Evolutionary conservation across 1,139 yeast genomes (phyloP).

Genomic region (Candida sanyaensis): DNA sequence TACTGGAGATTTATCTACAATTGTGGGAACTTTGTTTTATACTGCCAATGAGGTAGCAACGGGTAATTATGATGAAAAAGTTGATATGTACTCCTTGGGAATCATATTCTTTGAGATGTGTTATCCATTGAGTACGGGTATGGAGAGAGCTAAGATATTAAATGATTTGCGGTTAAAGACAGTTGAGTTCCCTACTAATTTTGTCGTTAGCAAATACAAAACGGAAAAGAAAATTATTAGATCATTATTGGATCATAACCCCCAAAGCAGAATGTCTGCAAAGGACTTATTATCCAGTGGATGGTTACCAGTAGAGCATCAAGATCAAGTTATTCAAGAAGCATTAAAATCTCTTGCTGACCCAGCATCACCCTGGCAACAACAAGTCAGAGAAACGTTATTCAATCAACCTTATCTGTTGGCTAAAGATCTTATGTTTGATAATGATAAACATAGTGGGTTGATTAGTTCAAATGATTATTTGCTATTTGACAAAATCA

Average conservation of each 20-base stretch:
- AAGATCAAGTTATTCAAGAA: slow-evolving; percentile 86
- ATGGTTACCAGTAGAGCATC: slow-evolving; percentile 81
- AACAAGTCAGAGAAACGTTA: slow-evolving; percentile 82
- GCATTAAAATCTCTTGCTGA: slow-evolving; percentile 84
- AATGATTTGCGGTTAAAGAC: slow-evolving; percentile 58
- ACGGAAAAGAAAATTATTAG: slow-evolving; percentile 68
- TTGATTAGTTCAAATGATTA: slow-evolving; percentile 34
- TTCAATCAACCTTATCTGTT: slow-evolving; percentile 82
- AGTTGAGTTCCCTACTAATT: slow-evolving; percentile 68
- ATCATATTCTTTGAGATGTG: slow-evolving; percentile 95
- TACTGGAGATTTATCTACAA: slow-evolving; percentile 69
- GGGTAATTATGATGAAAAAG: slow-evolving; percentile 85
- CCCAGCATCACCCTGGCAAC: slow-evolving; percentile 93
- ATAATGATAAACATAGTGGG: slow-evolving; percentile 32
- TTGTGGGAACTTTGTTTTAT: slow-evolving; percentile 90
- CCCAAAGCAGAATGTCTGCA: slow-evolving; percentile 79
- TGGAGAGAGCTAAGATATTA: slow-evolving; percentile 83
- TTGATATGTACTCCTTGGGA: slow-evolving; percentile 94
- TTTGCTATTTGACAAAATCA: slow-evolving; percentile 49
- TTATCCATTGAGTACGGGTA: slow-evolving; percentile 76
- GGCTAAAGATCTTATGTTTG: slow-evolving; percentile 82
- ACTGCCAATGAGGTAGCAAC: slow-evolving; percentile 87
- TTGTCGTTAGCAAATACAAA: slow-evolving; percentile 49
- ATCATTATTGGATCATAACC: slow-evolving; percentile 73
- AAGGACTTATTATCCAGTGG: slow-evolving; percentile 74